Evolutionary conservation across 225 moss, liverwort and hornwort genomes (phyloP), one percentile per base, ranked within the genome.

Genomic region (Thuidium tamariscinum): DNA sequence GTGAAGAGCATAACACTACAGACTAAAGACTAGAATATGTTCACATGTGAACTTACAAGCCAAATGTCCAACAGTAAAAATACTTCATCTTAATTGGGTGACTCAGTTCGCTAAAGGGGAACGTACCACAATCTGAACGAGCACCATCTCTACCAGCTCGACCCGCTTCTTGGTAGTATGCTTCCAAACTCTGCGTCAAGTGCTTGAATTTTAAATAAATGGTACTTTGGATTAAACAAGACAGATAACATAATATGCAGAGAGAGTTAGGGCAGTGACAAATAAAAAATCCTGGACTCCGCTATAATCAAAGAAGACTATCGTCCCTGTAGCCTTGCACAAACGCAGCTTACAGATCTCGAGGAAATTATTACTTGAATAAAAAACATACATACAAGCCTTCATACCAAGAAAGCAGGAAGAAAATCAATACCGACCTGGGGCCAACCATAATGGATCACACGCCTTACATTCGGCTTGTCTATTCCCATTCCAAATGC

Each of bases 401-500:
- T 74, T 85, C 51, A 87, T 34, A 39, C 68, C 29, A 70, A 57
- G 57, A 85, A 67, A 74, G 54, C 60, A 76, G 66, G 68, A 88
- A 84, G 59, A 68, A 85, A 61, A 74, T 54, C 30, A 55, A 79
- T 66, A 83, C 86, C 61, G 66, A 93, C 94, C 95, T 96, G 94
- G 61, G 96, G 96, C 95, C 94, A 95, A 89, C 94, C 95, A 87
- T 96, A 95, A 90, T 96, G 96, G 77, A 96, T 96, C 62, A 95
- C 94, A 84, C 87, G 93, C 88, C 95, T 92, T 21, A 96, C 94
- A 80, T 96, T 94, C 26, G 94, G 95, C 88, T 96, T 96, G 87
- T 95, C 94, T 57, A 95, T 97, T 79, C 96, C 95, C 95, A 95
- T 95, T 85, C 96, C 95, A 87, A 97, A 97, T 63, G 96, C 96